Evolutionary conservation across 805 yeast genomes (phyloP).

Genomic region (Starmerella apicola): DNA sequence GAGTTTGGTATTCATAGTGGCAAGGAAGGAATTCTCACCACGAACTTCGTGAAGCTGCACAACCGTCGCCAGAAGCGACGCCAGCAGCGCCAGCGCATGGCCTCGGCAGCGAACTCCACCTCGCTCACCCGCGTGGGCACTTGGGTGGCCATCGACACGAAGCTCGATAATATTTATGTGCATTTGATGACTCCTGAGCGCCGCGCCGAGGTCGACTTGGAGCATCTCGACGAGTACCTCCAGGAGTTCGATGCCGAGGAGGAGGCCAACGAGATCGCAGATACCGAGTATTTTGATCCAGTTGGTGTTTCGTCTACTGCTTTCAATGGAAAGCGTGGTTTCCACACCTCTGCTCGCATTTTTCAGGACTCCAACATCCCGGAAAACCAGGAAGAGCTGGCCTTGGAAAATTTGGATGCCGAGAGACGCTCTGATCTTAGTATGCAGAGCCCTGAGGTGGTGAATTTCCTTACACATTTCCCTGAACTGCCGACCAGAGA

Average conservation of each 20-base stretch:
- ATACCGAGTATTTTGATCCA: slow-evolving; percentile 2
- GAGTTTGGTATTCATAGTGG: slow-evolving; percentile 35
- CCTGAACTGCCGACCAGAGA: slow-evolving; percentile 17
- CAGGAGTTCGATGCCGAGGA: slow-evolving; percentile 12
- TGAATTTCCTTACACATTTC: slow-evolving; percentile 18
- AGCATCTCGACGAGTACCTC: slow-evolving; percentile 40
- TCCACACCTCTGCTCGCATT: neutral
- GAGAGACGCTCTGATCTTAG: slow-evolving; percentile 8
- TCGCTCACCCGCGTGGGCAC: slow-evolving; percentile 39
- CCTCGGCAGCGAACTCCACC: slow-evolving; percentile 4
- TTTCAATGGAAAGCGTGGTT: neutral
- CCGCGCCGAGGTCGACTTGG: slow-evolving; percentile 57
- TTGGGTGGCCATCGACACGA: slow-evolving; percentile 74
- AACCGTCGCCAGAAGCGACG: slow-evolving; percentile 41
- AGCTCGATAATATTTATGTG: slow-evolving; percentile 47
- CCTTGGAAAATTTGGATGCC: slow-evolving; percentile 4
- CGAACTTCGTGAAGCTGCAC: slow-evolving; percentile 40
- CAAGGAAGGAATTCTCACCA: slow-evolving; percentile 61
- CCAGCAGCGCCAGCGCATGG: slow-evolving; percentile 36
- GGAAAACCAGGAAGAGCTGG: slow-evolving; percentile 12
- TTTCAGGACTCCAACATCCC: slow-evolving; percentile 1
- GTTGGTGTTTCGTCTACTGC: neutral
- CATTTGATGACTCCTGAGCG: slow-evolving; percentile 65
- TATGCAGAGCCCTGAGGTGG: slow-evolving; percentile 16
- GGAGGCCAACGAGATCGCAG: neutral